Conservation (phyloP, 805 yeast species). For the Hanseniaspora hatyaiensis region DNA sequence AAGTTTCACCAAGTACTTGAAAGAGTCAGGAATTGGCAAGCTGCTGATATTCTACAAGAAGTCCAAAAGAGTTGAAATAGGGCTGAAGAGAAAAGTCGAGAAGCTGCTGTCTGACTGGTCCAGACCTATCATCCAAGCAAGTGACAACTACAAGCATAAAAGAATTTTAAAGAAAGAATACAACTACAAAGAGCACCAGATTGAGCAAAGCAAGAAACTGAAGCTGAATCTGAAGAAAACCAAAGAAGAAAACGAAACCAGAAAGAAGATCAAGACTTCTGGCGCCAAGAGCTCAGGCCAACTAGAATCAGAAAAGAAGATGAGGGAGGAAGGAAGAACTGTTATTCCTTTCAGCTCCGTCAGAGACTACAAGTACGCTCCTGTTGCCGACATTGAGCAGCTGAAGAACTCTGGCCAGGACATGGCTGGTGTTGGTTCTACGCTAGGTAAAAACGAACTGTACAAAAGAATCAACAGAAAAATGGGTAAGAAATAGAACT, state of each 20-base stretch:
- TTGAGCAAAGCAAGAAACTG: constrained; percentile 25
- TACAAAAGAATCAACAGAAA: constrained; percentile 58
- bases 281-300: background rate
- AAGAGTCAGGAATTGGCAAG: constrained; percentile 90
- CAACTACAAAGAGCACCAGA: constrained; percentile 43
- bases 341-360: constrained; percentile 90
- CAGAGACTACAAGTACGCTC: constrained; percentile 82
- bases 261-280: constrained; percentile 12
- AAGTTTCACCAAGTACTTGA: constrained; percentile 85
- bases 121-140: constrained; percentile 89
- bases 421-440: constrained; percentile 40
- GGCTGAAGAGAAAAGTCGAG: constrained; percentile 79
- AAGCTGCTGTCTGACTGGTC: constrained; percentile 94
- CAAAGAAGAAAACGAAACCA: constrained; percentile 27
- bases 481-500: constrained; percentile 23
- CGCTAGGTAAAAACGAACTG: constrained; percentile 57
- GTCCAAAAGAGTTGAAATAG: constrained; percentile 77
- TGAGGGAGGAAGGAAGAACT: constrained; percentile 62
- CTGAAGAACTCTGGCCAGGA: constrained; percentile 28
- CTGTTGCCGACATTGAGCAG: constrained; percentile 49
- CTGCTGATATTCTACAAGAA: constrained; percentile 87
- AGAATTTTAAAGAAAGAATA: constrained; percentile 57
- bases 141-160: constrained; percentile 87
- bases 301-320: constrained; percentile 18
- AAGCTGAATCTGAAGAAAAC: constrained; percentile 24